Evolutionary conservation across 1,139 yeast genomes (phyloP).

Genomic region (Arxiozyma slooffiae): DNA sequence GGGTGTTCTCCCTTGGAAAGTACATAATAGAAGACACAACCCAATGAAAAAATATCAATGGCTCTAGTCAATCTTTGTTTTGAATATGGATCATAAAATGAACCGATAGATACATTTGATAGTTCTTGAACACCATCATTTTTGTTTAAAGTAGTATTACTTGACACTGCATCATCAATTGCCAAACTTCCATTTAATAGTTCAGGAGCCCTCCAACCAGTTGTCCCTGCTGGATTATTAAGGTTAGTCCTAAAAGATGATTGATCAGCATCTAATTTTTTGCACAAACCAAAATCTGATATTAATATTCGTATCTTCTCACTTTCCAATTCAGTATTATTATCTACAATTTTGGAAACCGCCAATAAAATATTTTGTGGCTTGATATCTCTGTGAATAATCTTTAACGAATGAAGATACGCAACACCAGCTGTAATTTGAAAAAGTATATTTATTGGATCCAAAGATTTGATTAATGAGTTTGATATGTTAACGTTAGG

Average conservation of each 20-base stretch:
- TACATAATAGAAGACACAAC: constrained; percentile 87
- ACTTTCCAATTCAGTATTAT: constrained; percentile 14
- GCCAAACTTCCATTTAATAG: constrained; percentile 40
- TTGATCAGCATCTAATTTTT: constrained; percentile 82
- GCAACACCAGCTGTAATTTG: constrained; percentile 82
- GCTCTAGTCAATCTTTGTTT: constrained; percentile 73
- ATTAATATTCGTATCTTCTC: constrained; percentile 59
- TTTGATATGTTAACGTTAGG: constrained; percentile 27
- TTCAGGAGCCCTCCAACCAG: constrained; percentile 99
- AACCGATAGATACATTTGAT: constrained; percentile 9
- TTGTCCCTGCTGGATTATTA: constrained; percentile 89
- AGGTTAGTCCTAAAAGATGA: constrained; percentile 90
- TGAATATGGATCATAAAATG: constrained; percentile 33
- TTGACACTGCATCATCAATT: constrained; percentile 8
- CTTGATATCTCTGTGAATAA: constrained; percentile 90
- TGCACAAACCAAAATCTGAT: constrained; percentile 93
- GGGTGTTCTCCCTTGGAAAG: constrained; percentile 86
- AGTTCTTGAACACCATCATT: constrained; percentile 9
- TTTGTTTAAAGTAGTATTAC: constrained; percentile 6
- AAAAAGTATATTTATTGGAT: constrained; percentile 47
- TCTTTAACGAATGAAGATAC: constrained; percentile 80
- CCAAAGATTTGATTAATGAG: constrained; percentile 31
- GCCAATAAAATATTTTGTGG: constrained; percentile 93
- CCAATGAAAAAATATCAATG: constrained; percentile 86
- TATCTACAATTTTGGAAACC: constrained; percentile 40